phyloP scores from a whole-genome alignment of 1,284 basidiomycete genomes.

The Ganoderma meredithae region DNA sequence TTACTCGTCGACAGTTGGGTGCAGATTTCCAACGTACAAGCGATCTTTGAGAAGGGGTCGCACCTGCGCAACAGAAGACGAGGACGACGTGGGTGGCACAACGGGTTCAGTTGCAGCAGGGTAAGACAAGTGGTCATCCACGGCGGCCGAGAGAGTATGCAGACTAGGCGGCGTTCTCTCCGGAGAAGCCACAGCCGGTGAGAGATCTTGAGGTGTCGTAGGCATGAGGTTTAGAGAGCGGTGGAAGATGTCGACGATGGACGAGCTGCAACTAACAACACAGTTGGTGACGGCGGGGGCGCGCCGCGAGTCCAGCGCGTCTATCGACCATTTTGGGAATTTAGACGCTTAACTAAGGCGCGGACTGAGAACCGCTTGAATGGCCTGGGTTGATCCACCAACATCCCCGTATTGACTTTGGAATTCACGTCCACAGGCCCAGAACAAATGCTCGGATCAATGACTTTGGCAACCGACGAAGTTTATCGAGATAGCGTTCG shows the following conservation, averaged over 20 bases:
- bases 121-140: conserved; percentile 37
- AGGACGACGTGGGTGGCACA: conserved; percentile 26
- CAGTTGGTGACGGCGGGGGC: no score
- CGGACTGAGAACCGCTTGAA: no score
- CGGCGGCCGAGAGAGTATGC: conserved; percentile 11
- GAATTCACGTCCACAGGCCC: no score
- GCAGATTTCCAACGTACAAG: conserved; percentile 92
- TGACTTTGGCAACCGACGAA: no score
- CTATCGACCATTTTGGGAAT: neutral
- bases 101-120: conserved; percentile 30
- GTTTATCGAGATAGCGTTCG: no score
- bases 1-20: conserved; percentile 89
- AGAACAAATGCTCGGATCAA: no score
- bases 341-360: no score
- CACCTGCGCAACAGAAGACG: conserved; percentile 30
- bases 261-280: neutral
- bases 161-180: conserved; percentile 11
- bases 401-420: no score
- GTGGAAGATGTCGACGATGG: conserved; percentile 2
- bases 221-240: conserved; percentile 20
- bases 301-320: neutral
- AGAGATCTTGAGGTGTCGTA: conserved; percentile 13
- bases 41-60: conserved; percentile 62
- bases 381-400: no score
- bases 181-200: conserved; percentile 10